Base-by-base conservation (phyloP, 2,329 filamentous ascomycete species). In the Chrysoporthe puriensis region DNA sequence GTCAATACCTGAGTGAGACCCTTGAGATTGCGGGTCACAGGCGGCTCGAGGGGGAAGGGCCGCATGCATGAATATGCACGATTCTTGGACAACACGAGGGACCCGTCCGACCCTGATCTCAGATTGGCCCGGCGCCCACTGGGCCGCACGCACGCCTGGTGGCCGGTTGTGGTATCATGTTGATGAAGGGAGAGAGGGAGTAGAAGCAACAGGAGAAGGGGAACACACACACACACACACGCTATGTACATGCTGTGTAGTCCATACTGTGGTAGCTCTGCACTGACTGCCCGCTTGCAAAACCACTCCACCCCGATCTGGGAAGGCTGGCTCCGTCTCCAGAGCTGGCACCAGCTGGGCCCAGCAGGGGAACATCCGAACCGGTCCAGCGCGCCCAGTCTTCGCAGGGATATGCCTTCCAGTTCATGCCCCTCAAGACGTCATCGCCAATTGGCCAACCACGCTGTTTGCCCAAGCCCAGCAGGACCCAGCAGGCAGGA, bases 381-480 rank as follows among this genome's bases (percentile, higher is more conserved):
- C 21, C 7, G 21, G 50, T 32, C 50, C 21, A 54, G 50, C 50
- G 50, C 50, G 50, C 32, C 54, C 54, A 40, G 34, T 26, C 54
- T 57, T 18, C 6, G 4, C 54, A 57, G 54, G 54, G 54, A 57
- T 57, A 36, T 18, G 54, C 34, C 18, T 57, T 34, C 32, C 40
- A 32, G n/a, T n/a, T 57, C 18, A 40, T 57, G 54, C 54, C 32
- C 34, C 54, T 40, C 32, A 8, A 8, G 34, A 57, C 54, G 54
- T 57, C 54, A 57, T 57, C 18, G 54, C 54, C 34, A 14, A 57
- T 57, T 57, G 54, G 32, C 54, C 54, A 57, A 57, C 54, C 54
- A 57, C 54, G 18, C 54, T 40, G 54, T 18, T 46, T 57, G 40
- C n/a, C 34, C 26, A 26, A 16, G 1, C 50, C 50, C 50, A 46